Percentiles rank a stretch among this genome's conserved stretches.
Evolutionary conservation across 2,329 filamentous ascomycete species (phyloP).

Genomic region (Colletotrichum spaethianum): DNA sequence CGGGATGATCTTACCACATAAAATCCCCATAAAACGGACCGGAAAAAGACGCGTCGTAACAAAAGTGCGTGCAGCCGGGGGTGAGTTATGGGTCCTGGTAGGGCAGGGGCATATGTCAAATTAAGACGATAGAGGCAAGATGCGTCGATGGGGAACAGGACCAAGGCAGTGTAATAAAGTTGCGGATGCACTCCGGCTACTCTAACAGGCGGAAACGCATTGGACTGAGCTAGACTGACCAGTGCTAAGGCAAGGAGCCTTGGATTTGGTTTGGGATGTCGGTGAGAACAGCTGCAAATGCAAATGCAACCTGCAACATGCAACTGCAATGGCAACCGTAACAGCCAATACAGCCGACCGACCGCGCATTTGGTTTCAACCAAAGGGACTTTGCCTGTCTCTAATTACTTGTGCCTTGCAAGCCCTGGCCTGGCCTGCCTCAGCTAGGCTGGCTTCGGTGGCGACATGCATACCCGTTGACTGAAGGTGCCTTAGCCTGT

Average conservation of each 20-base stretch:
- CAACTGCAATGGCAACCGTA: neutral
- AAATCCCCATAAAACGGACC: neutral
- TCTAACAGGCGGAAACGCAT: neutral
- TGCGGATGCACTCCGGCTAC: conserved; percentile 3
- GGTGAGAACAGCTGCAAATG: conserved; percentile 3
- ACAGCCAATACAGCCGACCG: too few relatives aligned
- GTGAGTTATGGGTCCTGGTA: neutral
- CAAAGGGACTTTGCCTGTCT: neutral
- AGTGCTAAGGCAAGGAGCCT: neutral
- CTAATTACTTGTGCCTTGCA: neutral
- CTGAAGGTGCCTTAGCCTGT: neutral
- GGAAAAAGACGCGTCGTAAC: conserved; percentile 7
- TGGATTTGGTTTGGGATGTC: neutral
- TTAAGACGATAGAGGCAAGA: neutral
- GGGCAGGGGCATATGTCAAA: neutral
- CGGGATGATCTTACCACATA: conserved; percentile 8
- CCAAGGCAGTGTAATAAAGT: neutral
- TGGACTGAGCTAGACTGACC: neutral
- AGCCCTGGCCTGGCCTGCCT: neutral
- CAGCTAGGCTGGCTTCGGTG: conserved; percentile 1
- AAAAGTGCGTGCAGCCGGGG: conserved; percentile 13
- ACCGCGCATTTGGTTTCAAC: neutral
- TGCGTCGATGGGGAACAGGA: neutral
- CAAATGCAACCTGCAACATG: conserved; percentile 7
- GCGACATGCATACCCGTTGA: conserved; percentile 9